Evolutionary conservation across 23 red algal species (phyloP), one percentile per base, ranked within the genome.

Genomic region (Gracilaria gracilis): DNA sequence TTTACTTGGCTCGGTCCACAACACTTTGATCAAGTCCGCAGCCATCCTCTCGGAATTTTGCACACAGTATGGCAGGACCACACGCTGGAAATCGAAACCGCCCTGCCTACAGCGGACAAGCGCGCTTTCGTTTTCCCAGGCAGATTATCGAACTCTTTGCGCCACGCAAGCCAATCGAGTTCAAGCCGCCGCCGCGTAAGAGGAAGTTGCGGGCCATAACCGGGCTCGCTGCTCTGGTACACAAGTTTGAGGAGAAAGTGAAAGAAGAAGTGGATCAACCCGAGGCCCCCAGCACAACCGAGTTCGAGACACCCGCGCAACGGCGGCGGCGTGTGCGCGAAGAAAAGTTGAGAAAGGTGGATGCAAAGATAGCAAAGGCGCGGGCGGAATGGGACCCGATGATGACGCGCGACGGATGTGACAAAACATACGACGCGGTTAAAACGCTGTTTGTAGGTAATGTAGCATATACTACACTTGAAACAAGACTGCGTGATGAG

Each of bases 31-130:
- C 51, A 55, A 1, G 17, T 55, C 51, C 51, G 17, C 9, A 1
- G 51, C 16, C 9, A 55, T 55, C 51, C 1, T 55, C 51, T 55
- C 1, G 17, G 9, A 55, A 12, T 12, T 48, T 48, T 48, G 7
- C 51, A 15, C 17, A 20, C 17, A 15, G 17, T 7, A 77, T 77
- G 72, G 72, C 82, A 13, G 92, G 92, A 25, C 81, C 82, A 16
- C 94, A 96, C 57, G 88, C 94, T 15, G 94, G 94, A 82, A 96
- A 96, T 67, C 88, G 94, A 54, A 82, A 82, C 44, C 94, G 94
- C 25, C 94, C 94, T 1, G 94, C 94, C 9, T 96, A 96, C 75
- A 92, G 87, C 39, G 91, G 91, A 21, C 84, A 91, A 37, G 76
- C 78, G 47, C 84, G 93, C 23, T 98, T 95, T 54, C 78, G 77